Evolutionary conservation across 1,284 basidiomycete species (phyloP).

Genomic region (Trametes versicolor): DNA sequence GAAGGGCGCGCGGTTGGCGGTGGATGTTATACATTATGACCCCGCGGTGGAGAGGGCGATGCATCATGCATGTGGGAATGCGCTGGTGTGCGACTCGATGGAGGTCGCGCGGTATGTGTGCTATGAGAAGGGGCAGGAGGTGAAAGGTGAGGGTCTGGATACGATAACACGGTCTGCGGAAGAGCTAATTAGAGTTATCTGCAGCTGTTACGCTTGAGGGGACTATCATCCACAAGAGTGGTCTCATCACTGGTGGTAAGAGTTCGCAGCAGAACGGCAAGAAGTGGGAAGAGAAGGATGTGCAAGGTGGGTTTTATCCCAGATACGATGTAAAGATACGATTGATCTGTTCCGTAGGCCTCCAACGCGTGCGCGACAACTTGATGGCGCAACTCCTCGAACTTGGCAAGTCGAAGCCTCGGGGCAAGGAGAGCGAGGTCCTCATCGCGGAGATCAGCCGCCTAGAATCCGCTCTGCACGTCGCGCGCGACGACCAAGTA

Average conservation of each 20-base stretch:
- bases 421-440: slow-evolving; percentile 84
- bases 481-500: slow-evolving; percentile 88
- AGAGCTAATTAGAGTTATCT: slow-evolving; percentile 5
- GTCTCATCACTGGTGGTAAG: slow-evolving; percentile 95
- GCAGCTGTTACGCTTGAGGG: slow-evolving; percentile 96
- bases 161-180: background rate
- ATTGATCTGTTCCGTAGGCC: slow-evolving; percentile 53
- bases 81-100: slow-evolving; percentile 95
- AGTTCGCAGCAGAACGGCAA: slow-evolving; percentile 77
- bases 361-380: slow-evolving; percentile 78
- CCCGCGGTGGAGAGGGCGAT: slow-evolving; percentile 91
- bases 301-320: slow-evolving; percentile 67
- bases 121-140: slow-evolving; percentile 94
- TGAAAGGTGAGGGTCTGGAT: slow-evolving; percentile 77
- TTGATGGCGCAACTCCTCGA: slow-evolving; percentile 86
- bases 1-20: slow-evolving; percentile 91
- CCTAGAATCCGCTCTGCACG: slow-evolving; percentile 77
- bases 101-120: slow-evolving; percentile 91
- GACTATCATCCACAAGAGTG: slow-evolving; percentile 97
- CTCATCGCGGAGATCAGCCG: slow-evolving; percentile 82
- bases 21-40: slow-evolving; percentile 94
- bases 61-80: slow-evolving; percentile 95
- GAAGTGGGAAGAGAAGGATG: slow-evolving; percentile 95
- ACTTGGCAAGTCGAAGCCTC: slow-evolving; percentile 83
- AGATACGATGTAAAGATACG: background rate